Evolutionary conservation across 148 eudicot species (phyloP).

Genomic region (Limonium bicolor): DNA sequence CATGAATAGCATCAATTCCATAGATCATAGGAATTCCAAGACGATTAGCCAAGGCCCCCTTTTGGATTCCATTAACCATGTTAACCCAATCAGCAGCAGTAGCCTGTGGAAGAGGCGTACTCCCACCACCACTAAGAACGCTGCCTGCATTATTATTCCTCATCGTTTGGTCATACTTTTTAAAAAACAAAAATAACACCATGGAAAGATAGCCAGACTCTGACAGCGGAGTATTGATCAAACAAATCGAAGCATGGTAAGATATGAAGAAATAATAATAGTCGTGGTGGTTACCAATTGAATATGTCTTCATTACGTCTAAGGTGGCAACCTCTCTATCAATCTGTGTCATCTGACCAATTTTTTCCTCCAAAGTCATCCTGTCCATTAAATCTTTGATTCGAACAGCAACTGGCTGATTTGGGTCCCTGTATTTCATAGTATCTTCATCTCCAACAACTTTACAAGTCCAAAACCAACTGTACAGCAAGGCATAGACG

Average conservation of each 20-base stretch:
- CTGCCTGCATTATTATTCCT: neutral
- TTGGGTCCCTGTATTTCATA: slow-evolving; percentile 4
- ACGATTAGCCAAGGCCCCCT: slow-evolving; percentile 4
- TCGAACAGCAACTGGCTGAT: slow-evolving; percentile 1
- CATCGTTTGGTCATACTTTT: too few relatives aligned
- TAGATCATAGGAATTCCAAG: slow-evolving; percentile 3
- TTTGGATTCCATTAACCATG: slow-evolving; percentile 3
- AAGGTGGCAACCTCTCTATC: slow-evolving; percentile 1
- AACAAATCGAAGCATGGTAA: too few relatives aligned
- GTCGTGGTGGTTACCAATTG: neutral
- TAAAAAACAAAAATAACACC: too few relatives aligned
- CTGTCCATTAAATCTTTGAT: slow-evolving; percentile 1
- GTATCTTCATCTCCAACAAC: neutral
- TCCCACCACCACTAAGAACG: slow-evolving; percentile 5
- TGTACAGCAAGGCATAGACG: neutral
- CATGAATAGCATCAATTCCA: slow-evolving; percentile 7
- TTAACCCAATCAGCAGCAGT: slow-evolving; percentile 1
- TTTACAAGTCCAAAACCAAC: slow-evolving; percentile 1
- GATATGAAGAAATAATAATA: too few relatives aligned
- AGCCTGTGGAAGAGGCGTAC: slow-evolving; percentile 7
- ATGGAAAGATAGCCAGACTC: neutral
- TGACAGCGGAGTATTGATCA: too few relatives aligned
- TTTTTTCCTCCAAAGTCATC: slow-evolving; percentile 2
- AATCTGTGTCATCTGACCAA: slow-evolving; percentile 6
- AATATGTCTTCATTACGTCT: neutral